Base-by-base conservation (phyloP, 2,329 filamentous ascomycete genomes). In the Biscogniauxia marginata region DNA sequence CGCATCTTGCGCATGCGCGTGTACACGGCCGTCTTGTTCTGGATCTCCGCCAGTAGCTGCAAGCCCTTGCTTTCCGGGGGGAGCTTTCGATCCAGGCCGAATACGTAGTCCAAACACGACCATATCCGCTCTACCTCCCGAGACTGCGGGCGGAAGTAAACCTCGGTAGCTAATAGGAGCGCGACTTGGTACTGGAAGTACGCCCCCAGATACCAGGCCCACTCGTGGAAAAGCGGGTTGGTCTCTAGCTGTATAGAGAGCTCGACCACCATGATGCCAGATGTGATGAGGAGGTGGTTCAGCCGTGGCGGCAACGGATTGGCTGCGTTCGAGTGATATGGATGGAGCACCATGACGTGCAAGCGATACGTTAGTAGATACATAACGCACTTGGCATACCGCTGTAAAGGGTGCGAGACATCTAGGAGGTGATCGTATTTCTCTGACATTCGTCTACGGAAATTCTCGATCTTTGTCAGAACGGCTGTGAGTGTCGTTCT, bases 101-200 rank as follows among this genome's bases (percentile, higher is more conserved):
- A 92, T 21, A 89, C 84, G 67, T 85, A 91, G 67, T 92, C 87
- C 22, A 91, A 75, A 64, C 85, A 88, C 30, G 76, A 74, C 88
- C 89, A 91, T 56, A 91, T 88, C 7, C 88, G 81, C 21, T 82
- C 79, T 1, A 84, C 84, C 58, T 88, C 80, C 50, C 78, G 78
- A 49, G 80, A 77, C 52, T 79, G 74, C 0, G 84, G 82, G 44
- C 79, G 78, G 48, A 81, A 79, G 67, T 85, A 88, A 3, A 90
- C 74, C 67, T 92, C 88, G 20, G 84, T 81, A 6, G 90, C 77
- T 20, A 93, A 75, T 1, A 92, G 77, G 25, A 92, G 77, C 0
- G 88, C 86, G 4, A 82, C 80, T 65, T 91, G 89, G 69, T 87
- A 90, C 67, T 91, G 88, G 59, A 89, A 86, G 60, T 88, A 83